These are phyloP conservation scores for Neofusicoccum umdonicola DNA, from an alignment of 2,329 filamentous ascomycete genomes.

Conservation along the genomic window DNA sequence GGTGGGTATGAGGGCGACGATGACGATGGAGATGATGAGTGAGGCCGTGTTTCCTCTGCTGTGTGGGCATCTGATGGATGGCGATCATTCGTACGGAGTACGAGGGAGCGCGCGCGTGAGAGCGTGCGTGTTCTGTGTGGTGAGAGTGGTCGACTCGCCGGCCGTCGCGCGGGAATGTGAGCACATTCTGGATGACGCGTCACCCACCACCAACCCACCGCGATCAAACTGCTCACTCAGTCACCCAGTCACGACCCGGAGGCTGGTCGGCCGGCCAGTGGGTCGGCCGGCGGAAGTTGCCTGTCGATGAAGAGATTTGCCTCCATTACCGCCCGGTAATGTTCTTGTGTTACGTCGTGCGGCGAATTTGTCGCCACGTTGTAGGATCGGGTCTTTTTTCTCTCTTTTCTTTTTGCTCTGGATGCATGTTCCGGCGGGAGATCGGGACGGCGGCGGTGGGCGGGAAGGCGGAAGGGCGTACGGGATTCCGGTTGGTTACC, in stretches of 20 bases:
- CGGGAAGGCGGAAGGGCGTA: background rate
- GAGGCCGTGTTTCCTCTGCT: no score
- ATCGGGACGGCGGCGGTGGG: slow-evolving; percentile 1
- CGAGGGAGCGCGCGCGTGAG: background rate
- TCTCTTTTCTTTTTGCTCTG: background rate
- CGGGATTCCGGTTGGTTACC: slow-evolving; percentile 7
- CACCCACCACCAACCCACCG: background rate
- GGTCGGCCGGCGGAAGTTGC: no score
- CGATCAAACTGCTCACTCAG: background rate
- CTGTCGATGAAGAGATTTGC: no score
- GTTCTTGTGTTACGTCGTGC: no score
- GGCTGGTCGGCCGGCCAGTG: background rate
- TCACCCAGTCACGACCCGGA: background rate
- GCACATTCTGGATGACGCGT: slow-evolving; percentile 7
- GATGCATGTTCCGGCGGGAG: background rate
- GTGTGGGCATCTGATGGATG: no score
- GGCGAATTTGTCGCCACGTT: background rate
- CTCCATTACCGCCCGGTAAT: no score
- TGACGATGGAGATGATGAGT: no score
- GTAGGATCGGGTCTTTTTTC: background rate
- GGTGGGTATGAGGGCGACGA: no score
- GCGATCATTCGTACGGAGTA: background rate
- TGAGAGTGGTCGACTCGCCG: no score
- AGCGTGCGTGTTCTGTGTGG: no score
- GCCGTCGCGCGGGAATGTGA: background rate